Percentiles rank a stretch among this genome's conserved stretches.
Evolutionary conservation across 441 rosid species (phyloP).

Genomic region (Populus tomentosa): DNA sequence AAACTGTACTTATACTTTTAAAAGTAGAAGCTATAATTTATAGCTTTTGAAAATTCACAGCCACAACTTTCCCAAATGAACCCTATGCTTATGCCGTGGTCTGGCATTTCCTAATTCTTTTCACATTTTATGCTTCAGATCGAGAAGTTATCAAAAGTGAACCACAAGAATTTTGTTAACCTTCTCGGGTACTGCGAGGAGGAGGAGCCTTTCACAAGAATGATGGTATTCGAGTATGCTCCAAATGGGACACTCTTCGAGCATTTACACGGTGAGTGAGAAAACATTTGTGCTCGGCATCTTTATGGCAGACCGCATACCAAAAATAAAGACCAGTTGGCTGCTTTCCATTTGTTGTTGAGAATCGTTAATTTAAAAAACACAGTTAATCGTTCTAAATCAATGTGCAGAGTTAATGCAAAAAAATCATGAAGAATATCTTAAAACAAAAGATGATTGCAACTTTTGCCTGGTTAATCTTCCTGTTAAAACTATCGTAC

Average conservation of each 20-base stretch:
- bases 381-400: not conserved
- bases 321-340: constrained; percentile 18
- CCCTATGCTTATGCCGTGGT: not conserved
- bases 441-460: not conserved
- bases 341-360: constrained; percentile 40
- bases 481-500: not conserved
- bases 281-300: constrained; percentile 3
- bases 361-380: constrained; percentile 47
- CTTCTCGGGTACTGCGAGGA: constrained; percentile 89
- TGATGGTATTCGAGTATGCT: constrained; percentile 95
- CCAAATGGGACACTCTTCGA: constrained; percentile 94
- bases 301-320: not conserved
- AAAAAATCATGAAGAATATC: not conserved
- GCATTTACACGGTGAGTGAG: constrained; percentile 94
- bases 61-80: too few relatives aligned
- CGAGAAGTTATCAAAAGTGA: constrained; percentile 66
- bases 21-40: too few relatives aligned
- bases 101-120: constrained; percentile 10
- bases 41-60: too few relatives aligned
- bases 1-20: too few relatives aligned
- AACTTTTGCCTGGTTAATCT: not conserved
- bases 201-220: constrained; percentile 76
- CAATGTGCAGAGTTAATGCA: not conserved
- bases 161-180: constrained; percentile 89
- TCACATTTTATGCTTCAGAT: constrained; percentile 45